phyloP scores from a whole-genome alignment of 2,329 filamentous ascomycete species.

The Aspergillus intermedius region DNA sequence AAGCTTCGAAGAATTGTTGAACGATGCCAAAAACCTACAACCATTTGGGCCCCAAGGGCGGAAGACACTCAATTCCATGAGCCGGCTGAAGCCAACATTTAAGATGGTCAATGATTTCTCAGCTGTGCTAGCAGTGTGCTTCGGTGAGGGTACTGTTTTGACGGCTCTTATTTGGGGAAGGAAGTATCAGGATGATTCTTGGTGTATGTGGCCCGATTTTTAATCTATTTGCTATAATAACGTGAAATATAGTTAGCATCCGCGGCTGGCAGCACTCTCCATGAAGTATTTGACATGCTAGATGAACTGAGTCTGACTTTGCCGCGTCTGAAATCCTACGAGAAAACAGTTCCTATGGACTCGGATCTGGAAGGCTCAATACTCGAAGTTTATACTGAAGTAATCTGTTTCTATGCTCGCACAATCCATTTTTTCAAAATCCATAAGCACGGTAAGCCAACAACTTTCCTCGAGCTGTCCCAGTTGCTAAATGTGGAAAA shows the following conservation, averaged over 20 bases:
- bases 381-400: background rate
- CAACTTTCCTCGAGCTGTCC: background rate
- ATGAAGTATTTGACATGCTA: background rate
- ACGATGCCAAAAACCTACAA: background rate
- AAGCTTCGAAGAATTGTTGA: background rate
- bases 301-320: constrained; percentile 1
- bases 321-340: background rate
- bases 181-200: constrained; percentile 1
- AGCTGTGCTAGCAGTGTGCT: background rate
- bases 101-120: constrained; percentile 1
- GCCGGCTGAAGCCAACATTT: background rate
- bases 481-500: background rate
- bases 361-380: background rate
- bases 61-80: background rate
- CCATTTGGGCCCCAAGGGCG: background rate
- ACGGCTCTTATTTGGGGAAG: background rate
- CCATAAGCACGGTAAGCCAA: background rate
- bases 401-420: constrained; percentile 1
- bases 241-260: background rate
- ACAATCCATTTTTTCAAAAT: background rate
- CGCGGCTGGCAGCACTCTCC: background rate
- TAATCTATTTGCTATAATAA: background rate
- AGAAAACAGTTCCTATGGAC: background rate
- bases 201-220: background rate
- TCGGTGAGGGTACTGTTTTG: background rate